These are phyloP conservation scores for Chaetomium tenue DNA, from an alignment of 495 filamentous ascomycete genomes.

Conservation along the genomic window DNA sequence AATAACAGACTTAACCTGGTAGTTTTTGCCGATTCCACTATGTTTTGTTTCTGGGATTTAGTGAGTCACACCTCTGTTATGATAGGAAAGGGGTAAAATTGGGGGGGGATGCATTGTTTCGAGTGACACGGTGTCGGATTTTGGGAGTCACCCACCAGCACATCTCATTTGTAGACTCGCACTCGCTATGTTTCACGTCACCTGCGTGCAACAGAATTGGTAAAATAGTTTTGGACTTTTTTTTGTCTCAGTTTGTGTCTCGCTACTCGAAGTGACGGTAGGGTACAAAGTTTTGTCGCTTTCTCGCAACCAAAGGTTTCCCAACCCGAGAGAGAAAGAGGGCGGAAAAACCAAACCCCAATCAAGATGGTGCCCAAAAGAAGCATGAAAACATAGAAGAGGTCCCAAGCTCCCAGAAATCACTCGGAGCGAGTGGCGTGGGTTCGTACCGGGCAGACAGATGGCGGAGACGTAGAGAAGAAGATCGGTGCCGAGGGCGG, in stretches of 20 bases:
- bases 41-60: not conserved
- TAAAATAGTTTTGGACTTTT: constrained; percentile 10
- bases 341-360: constrained; percentile 4
- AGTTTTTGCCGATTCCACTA: not conserved
- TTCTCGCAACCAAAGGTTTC: not conserved
- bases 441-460: constrained; percentile 17
- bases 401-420: not conserved
- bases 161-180: not conserved
- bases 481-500: not conserved
- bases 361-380: not conserved
- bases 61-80: constrained; percentile 7
- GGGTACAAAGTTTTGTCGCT: constrained; percentile 2
- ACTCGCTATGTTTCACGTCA: not conserved
- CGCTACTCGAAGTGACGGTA: constrained; percentile 4
- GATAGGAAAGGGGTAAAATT: not conserved
- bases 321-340: not conserved
- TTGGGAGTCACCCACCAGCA: too few relatives aligned
- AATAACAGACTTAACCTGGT: not conserved
- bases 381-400: not conserved
- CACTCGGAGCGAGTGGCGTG: not conserved
- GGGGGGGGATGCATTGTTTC: not conserved
- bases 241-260: not conserved
- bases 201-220: not conserved
- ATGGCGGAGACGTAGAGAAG: constrained; percentile 9
- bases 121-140: not conserved